Conservation (phyloP, 2,329 filamentous ascomycete species). For the Cryphonectria nitschkei region DNA sequence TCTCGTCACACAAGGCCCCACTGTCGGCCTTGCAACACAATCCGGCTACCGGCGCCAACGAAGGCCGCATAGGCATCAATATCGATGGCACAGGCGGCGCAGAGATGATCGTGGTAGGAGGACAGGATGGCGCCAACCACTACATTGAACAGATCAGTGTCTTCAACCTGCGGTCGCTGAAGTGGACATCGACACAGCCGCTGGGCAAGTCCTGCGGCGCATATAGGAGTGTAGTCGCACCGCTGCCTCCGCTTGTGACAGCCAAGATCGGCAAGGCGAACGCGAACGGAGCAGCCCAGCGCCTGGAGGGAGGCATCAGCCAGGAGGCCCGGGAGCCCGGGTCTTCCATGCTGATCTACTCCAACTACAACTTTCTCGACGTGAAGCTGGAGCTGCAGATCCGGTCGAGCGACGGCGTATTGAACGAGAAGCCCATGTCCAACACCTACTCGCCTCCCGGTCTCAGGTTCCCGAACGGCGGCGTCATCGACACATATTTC, state of each 20-base stretch:
- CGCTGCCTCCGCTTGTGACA: slow-evolving; percentile 69
- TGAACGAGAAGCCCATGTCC: slow-evolving; percentile 88
- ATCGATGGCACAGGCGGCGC: slow-evolving; percentile 90
- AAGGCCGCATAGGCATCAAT: slow-evolving; percentile 83
- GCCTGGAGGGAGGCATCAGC: slow-evolving; percentile 51
- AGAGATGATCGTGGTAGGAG: slow-evolving; percentile 96
- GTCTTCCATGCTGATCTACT: slow-evolving; percentile 92
- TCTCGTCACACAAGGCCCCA: slow-evolving; percentile 82
- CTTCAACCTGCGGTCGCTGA: slow-evolving; percentile 92
- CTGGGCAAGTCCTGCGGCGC: slow-evolving; percentile 93
- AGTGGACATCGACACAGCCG: slow-evolving; percentile 89
- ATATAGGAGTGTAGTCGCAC: slow-evolving; percentile 92
- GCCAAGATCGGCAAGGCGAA: slow-evolving; percentile 68
- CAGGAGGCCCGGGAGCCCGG: slow-evolving; percentile 61
- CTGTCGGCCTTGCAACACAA: slow-evolving; percentile 90
- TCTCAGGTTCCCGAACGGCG: slow-evolving; percentile 92
- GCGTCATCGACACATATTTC: slow-evolving; percentile 93
- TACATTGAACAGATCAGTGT: slow-evolving; percentile 99
- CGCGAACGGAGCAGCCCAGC: slow-evolving; percentile 41
- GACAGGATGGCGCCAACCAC: slow-evolving; percentile 95
- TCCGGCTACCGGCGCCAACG: slow-evolving; percentile 79
- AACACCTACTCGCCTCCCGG: slow-evolving; percentile 87
- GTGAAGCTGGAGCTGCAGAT: slow-evolving; percentile 95
- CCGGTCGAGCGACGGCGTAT: slow-evolving; percentile 77
- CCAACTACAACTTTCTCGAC: slow-evolving; percentile 98